phyloP scores from a whole-genome alignment of 805 yeast species.

The Lipomyces sp. region DNA sequence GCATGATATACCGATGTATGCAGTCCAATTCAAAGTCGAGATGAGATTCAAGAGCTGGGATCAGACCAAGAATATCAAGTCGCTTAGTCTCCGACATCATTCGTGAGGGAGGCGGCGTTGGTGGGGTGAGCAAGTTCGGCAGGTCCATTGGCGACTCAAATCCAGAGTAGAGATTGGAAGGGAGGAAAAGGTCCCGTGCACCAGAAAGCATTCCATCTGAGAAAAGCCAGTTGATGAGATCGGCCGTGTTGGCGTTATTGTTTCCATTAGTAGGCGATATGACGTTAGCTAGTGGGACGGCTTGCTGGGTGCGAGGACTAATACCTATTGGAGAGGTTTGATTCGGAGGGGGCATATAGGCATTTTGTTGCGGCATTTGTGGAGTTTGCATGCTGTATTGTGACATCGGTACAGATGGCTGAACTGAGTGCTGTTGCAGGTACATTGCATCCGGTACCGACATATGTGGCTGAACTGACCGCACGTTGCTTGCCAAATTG shows the following conservation, averaged over 20 bases:
- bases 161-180: slow-evolving; percentile 38
- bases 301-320: not conserved
- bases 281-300: not conserved
- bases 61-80: slow-evolving; percentile 38
- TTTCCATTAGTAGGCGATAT: not conserved
- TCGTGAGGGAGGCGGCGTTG: slow-evolving; percentile 43
- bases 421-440: not conserved
- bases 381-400: not conserved
- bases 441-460: not conserved
- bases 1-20: slow-evolving; percentile 42
- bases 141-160: slow-evolving; percentile 50
- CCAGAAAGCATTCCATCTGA: slow-evolving; percentile 45
- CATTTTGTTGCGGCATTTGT: not conserved
- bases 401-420: not conserved
- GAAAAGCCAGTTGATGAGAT: slow-evolving; percentile 47
- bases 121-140: slow-evolving; percentile 48
- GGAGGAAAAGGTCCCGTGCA: slow-evolving; percentile 39
- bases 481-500: not conserved
- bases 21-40: slow-evolving; percentile 46
- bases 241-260: slow-evolving; percentile 25
- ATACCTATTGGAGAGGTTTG: not conserved
- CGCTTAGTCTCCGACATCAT: slow-evolving; percentile 44
- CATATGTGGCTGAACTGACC: not conserved
- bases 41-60: slow-evolving; percentile 45
- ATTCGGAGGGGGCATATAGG: not conserved